Percentiles rank a stretch among this genome's conserved stretches.
Evolutionary conservation across 106 monocot genomes (phyloP).

Genomic region (Ottelia alismoides): DNA sequence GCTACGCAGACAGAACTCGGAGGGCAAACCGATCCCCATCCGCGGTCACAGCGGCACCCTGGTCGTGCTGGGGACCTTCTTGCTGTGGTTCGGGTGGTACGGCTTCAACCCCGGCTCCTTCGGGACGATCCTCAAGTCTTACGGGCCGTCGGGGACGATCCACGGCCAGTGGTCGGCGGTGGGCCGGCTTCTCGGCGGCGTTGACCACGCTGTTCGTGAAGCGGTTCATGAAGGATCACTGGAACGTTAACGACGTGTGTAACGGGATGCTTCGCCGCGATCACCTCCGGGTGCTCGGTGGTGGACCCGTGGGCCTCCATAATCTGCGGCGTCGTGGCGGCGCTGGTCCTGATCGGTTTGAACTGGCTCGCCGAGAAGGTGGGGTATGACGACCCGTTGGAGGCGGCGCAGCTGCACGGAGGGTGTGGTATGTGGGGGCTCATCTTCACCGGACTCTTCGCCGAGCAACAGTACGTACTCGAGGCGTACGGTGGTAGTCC

Average conservation of each 20-base stretch:
- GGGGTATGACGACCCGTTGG: constrained; percentile 26
- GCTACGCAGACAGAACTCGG: constrained; percentile 12
- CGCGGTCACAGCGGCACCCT: constrained; percentile 13
- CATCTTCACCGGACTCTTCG: constrained; percentile 24
- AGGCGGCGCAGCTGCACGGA: too few relatives aligned
- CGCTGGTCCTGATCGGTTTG: constrained; percentile 24
- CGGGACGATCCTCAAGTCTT: constrained; percentile 22
- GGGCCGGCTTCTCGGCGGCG: constrained; percentile 31
- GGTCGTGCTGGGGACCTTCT: constrained; percentile 14
- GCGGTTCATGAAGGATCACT: too few relatives aligned
- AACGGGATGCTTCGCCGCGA: constrained; percentile 28
- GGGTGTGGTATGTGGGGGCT: constrained; percentile 26
- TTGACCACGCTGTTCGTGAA: constrained; percentile 40
- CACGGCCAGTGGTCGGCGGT: constrained; percentile 45
- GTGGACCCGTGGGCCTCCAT: constrained; percentile 32
- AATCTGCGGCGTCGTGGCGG: constrained; percentile 23
- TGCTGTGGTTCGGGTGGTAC: too few relatives aligned
- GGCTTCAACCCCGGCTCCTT: constrained; percentile 15
- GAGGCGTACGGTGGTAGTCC: constrained; percentile 19
- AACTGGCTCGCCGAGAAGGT: constrained; percentile 22
- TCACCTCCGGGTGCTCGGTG: too few relatives aligned
- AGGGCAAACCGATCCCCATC: constrained; percentile 9
- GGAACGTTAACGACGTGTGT: constrained; percentile 26
- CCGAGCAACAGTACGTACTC: constrained; percentile 17
- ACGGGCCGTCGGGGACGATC: constrained; percentile 2